Evolutionary conservation across 176 grass and related monocot genomes (phyloP), one percentile per base, ranked within the genome.

Genomic region (Oryza glaberrima): DNA sequence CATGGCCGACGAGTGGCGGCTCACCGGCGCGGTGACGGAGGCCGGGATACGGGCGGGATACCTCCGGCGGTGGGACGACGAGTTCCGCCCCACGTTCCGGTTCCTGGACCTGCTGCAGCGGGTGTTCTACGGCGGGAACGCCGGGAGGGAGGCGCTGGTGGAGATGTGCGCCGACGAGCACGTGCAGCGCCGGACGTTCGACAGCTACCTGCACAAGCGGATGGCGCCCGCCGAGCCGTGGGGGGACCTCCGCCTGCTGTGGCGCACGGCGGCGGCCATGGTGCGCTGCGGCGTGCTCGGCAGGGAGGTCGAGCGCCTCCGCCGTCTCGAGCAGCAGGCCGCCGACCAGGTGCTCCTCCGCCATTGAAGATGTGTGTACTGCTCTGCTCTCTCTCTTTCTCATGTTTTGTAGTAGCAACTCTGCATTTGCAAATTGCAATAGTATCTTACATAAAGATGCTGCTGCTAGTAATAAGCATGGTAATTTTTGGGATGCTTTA

Each of bases 161-260:
- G 96, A 99, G 86, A 83, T 96, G 80, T 99, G 96, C 81, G 86
- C 85, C 4, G 96, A 99, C 80, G 93, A 93, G 84, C 87, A 99
- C 69, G 93, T 96, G 87, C 96, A 96, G 80, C 90, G 94, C 7
- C 89, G 93, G 70, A 96, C 96, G 15, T 99, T 99, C 69, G 96
- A 99, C 28, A 94, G 96, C 86, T 99, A 99, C 85, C 85, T 98
- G 19, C 82, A 96, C 83, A 99, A 99, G 91, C 82, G 78, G 83
- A 99, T 95, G 96, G 88, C 73, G 28, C 75, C 79, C 2, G 90
- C 75, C 19, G 75, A 87, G 68, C 81, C 91, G 20, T 81, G 56
- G 86, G 86, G 86, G 0, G 93, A 96, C 44, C 66, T 94, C 81
- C 87, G 81, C 61, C 75, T 99, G 69, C 81, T 88, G 38, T 96